A percentile compares a stretch with the other conserved stretches of the same genome.
Conservation (phyloP, 2,329 filamentous ascomycete species). For the Talaromyces albobiverticillius region DNA sequence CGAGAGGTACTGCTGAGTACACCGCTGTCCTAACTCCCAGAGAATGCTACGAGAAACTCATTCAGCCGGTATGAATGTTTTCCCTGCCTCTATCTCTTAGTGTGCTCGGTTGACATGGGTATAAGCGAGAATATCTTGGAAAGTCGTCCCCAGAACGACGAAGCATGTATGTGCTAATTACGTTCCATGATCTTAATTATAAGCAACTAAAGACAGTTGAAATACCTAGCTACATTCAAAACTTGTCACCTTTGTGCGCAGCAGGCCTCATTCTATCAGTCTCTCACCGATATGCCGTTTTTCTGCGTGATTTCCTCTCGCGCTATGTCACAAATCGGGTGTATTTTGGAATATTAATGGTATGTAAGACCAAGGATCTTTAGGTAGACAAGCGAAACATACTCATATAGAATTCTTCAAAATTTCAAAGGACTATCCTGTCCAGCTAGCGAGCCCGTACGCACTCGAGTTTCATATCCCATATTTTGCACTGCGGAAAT, state of each 20-base stretch:
- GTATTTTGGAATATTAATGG: neutral
- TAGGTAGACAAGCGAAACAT: too few species aligned
- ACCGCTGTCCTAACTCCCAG: neutral
- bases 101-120: neutral
- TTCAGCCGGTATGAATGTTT: neutral
- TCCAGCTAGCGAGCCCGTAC: neutral
- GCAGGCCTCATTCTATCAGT: neutral
- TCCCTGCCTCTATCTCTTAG: neutral
- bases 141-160: neutral
- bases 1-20: neutral
- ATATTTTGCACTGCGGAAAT: neutral
- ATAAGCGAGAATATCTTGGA: slow-evolving; percentile 4
- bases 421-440: neutral
- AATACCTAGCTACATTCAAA: slow-evolving; percentile 1
- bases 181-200: neutral
- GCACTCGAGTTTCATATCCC: neutral
- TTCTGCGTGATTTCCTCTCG: neutral
- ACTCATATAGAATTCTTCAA: neutral
- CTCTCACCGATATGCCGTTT: neutral
- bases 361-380: too few species aligned
- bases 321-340: neutral
- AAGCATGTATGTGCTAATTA: neutral
- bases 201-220: neutral
- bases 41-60: slow-evolving; percentile 3
- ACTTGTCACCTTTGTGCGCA: slow-evolving; percentile 3